Percentiles rank a stretch among this genome's conserved stretches.
Evolutionary conservation across 768 basidiomycete genomes (phyloP).

Genomic region (Nidularia pulvinata): DNA sequence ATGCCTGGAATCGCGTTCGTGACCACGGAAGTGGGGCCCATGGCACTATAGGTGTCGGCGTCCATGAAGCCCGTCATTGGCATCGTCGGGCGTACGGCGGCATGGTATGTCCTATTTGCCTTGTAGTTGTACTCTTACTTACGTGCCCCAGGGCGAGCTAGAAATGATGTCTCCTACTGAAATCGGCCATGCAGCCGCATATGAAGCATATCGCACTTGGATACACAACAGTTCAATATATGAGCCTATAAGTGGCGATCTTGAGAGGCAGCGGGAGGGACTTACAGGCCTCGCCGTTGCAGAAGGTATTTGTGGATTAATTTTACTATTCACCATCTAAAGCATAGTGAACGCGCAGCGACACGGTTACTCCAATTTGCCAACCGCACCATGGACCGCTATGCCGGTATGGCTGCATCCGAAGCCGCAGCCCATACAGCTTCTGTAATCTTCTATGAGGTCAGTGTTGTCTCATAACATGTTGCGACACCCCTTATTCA

Average conservation of each 20-base stretch:
- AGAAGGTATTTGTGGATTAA: conserved; percentile 47
- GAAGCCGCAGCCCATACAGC: conserved; percentile 74
- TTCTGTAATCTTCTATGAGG: conserved; percentile 56
- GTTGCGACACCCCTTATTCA: conserved; percentile 1
- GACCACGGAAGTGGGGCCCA: conserved; percentile 29
- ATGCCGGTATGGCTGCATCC: conserved; percentile 47
- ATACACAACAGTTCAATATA: conserved; percentile 56
- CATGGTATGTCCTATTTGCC: conserved; percentile 33
- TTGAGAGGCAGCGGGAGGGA: conserved; percentile 63
- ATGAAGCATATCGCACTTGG: conserved; percentile 74
- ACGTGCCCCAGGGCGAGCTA: conserved; percentile 43
- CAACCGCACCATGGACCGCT: conserved; percentile 38
- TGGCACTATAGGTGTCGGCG: conserved; percentile 44
- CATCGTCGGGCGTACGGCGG: conserved; percentile 69
- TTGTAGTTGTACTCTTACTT: conserved; percentile 1
- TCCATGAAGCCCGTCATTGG: conserved; percentile 63
- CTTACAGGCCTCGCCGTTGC: conserved; percentile 69
- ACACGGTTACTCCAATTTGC: conserved; percentile 55
- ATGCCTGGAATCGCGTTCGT: conserved; percentile 48
- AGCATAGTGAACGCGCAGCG: conserved; percentile 30
- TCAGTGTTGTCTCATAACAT: conserved; percentile 16
- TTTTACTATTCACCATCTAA: neutral
- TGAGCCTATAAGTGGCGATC: conserved; percentile 53
- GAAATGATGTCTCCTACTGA: conserved; percentile 52
- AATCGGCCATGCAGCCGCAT: conserved; percentile 77